phyloP scores from a whole-genome alignment of 129 eudicot genomes.

The Tanacetum coccineum region DNA sequence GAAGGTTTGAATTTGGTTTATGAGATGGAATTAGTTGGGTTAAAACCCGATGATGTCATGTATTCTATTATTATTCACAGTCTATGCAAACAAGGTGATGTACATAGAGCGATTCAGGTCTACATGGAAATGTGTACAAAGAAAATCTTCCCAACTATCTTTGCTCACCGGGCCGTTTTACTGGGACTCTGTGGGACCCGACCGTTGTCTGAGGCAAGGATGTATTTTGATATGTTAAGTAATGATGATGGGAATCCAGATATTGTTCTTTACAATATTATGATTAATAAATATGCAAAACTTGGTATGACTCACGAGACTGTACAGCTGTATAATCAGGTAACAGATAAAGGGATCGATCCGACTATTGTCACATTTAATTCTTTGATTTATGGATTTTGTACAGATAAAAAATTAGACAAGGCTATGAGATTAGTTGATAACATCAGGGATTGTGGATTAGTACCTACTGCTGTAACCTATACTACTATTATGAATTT shows the following conservation, averaged over 20 bases:
- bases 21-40: constrained; percentile 49
- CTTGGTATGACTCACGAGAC: constrained; percentile 48
- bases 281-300: constrained; percentile 76
- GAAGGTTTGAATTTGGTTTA: constrained; percentile 56
- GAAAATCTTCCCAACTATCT: constrained; percentile 38
- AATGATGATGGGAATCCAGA: constrained; percentile 28
- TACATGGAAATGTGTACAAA: constrained; percentile 47
- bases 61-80: constrained; percentile 69
- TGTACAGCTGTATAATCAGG: constrained; percentile 38
- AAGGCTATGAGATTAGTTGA: constrained; percentile 52
- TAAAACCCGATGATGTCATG: constrained; percentile 57
- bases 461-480: constrained; percentile 57
- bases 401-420: constrained; percentile 40
- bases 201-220: constrained; percentile 53
- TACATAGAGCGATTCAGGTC: constrained; percentile 52
- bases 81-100: constrained; percentile 72
- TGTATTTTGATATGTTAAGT: constrained; percentile 48
- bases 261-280: constrained; percentile 68
- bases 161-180: constrained; percentile 45
- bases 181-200: constrained; percentile 51
- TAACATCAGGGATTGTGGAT: constrained; percentile 44
- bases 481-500: constrained; percentile 86
- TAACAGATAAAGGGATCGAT: constrained; percentile 43
- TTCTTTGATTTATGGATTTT: constrained; percentile 70
- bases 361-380: constrained; percentile 82